A percentile compares a stretch with the other conserved stretches of the same genome.
These are phyloP conservation scores for Hibiscus tridactylites DNA, from an alignment of 345 rosid species.

Conservation along the genomic window DNA sequence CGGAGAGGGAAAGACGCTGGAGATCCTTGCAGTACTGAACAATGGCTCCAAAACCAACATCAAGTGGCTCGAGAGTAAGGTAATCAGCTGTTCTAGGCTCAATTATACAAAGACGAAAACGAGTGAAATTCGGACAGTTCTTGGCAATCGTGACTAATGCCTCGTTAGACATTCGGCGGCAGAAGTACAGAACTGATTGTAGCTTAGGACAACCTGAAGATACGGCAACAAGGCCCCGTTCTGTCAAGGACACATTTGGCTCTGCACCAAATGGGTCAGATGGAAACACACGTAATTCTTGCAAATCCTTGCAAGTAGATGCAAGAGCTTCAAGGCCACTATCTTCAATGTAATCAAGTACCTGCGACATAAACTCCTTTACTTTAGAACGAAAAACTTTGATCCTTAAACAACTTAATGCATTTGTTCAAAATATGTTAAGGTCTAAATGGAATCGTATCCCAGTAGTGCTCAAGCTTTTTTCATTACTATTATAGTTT, in stretches of 20 bases:
- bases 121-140: conserved; percentile 60
- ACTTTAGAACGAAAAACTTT: neutral
- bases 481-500: neutral
- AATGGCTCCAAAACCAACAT: conserved; percentile 89
- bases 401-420: neutral
- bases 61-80: conserved; percentile 67
- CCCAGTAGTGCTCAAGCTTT: no score
- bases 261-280: conserved; percentile 62
- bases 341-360: conserved; percentile 88
- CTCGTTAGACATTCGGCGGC: conserved; percentile 69
- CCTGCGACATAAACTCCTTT: conserved; percentile 31
- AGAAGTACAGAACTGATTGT: conserved; percentile 75
- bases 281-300: conserved; percentile 88
- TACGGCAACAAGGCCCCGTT: conserved; percentile 68
- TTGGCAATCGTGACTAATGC: conserved; percentile 69
- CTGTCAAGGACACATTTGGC: conserved; percentile 65
- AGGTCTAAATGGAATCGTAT: no score
- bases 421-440: neutral
- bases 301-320: conserved; percentile 62
- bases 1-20: conserved; percentile 73
- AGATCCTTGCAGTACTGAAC: conserved; percentile 79
- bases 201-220: conserved; percentile 82
- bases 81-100: conserved; percentile 73
- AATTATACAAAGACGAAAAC: conserved; percentile 86
- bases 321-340: conserved; percentile 73